Conservation (phyloP, 176 grass and related monocot species). For the Triticum urartu region DNA sequence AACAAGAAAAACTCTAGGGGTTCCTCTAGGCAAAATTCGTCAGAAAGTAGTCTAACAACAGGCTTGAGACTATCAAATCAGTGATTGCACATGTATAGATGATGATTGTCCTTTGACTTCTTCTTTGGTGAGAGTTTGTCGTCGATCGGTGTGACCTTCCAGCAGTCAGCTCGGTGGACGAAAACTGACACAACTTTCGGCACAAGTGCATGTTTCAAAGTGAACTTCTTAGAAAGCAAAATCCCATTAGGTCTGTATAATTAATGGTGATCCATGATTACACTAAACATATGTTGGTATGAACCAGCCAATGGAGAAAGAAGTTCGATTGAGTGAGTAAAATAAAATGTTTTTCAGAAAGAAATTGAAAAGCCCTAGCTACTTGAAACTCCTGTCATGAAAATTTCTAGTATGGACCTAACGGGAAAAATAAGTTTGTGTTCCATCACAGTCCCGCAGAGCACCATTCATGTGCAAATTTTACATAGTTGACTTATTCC, state of each 20-base stretch:
- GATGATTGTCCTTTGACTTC: constrained; percentile 43
- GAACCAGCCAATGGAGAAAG: neutral
- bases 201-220: constrained; percentile 54
- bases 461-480: neutral
- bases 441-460: neutral
- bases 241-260: neutral
- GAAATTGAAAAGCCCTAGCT: neutral
- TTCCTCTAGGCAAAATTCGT: neutral
- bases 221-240: neutral
- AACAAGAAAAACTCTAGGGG: neutral
- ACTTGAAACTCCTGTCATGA: neutral
- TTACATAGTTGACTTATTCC: neutral
- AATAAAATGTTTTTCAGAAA: neutral
- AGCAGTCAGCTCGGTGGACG: constrained; percentile 69
- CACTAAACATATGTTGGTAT: neutral
- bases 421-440: neutral
- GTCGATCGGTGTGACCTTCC: constrained; percentile 60
- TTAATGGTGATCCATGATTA: neutral
- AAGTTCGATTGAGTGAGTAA: neutral
- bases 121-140: constrained; percentile 67
- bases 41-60: neutral
- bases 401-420: neutral
- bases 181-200: constrained; percentile 74
- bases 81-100: constrained; percentile 33
- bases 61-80: constrained; percentile 36